phyloP scores from a whole-genome alignment of 768 basidiomycete species.

The Leucocoprinus sp. region DNA sequence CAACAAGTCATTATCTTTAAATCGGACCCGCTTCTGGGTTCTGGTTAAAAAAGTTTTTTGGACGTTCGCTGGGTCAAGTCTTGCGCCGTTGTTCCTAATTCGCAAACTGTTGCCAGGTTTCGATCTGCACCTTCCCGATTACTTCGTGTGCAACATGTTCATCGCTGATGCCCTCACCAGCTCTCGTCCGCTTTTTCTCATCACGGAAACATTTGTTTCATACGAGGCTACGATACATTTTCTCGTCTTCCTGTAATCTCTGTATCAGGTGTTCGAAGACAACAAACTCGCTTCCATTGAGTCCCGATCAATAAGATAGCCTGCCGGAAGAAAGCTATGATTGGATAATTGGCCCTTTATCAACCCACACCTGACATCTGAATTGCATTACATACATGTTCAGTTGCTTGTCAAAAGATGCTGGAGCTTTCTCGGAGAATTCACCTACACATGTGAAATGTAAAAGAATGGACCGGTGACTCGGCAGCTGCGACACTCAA shows the following conservation, averaged over 20 bases:
- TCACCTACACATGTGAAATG: too few species aligned
- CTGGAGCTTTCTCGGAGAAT: too few species aligned
- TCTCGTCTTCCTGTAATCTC: neutral
- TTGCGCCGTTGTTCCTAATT: neutral
- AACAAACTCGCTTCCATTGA: neutral
- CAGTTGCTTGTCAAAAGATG: too few species aligned
- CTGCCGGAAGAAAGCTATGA: neutral
- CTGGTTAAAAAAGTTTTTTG: neutral
- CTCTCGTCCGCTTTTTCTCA: neutral
- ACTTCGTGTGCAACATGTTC: too few species aligned
- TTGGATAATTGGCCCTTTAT: neutral
- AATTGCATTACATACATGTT: neutral
- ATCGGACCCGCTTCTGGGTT: neutral
- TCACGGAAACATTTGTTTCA: neutral
- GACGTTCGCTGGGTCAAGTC: neutral
- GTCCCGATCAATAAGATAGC: slow-evolving; percentile 1
- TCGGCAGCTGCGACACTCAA: too few species aligned
- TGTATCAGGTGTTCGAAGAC: neutral
- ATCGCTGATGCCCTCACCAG: neutral
- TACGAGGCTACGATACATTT: neutral
- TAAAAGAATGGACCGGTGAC: too few species aligned
- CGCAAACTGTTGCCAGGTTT: neutral
- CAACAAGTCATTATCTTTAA: neutral
- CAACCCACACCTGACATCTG: neutral
- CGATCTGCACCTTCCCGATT: too few species aligned